Percentiles rank a stretch among this genome's conserved stretches.
Evolutionary conservation across 2,329 filamentous ascomycete genomes (phyloP).

Genomic region (Talaromyces sp.): DNA sequence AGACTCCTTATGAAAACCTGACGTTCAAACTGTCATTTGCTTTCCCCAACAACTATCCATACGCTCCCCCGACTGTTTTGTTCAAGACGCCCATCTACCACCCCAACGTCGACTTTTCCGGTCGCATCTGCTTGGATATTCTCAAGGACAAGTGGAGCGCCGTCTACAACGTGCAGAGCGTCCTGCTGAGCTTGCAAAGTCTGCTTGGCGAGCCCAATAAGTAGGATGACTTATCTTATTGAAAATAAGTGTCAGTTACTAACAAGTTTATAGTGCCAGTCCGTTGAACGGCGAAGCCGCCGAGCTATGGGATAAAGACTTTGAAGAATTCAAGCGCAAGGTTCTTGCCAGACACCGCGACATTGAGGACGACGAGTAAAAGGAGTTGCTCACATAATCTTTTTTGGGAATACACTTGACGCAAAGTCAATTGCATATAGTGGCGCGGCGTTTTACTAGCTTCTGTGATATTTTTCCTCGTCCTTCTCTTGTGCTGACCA

Average conservation of each 20-base stretch:
- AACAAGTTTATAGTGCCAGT: conserved; percentile 59
- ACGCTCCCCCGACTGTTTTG: conserved; percentile 80
- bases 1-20: conserved; percentile 83
- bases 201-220: conserved; percentile 96
- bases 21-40: conserved; percentile 87
- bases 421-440: not conserved
- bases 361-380: conserved; percentile 42
- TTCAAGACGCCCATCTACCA: conserved; percentile 99
- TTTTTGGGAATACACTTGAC: not conserved
- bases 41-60: conserved; percentile 91
- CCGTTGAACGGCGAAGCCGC: conserved; percentile 95
- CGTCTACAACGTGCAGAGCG: conserved; percentile 91
- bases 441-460: not conserved
- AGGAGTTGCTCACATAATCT: not conserved
- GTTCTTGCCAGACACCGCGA: conserved; percentile 60
- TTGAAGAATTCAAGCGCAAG: conserved; percentile 75
- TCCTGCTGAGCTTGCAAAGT: conserved; percentile 89
- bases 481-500: not conserved
- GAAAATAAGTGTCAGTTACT: not conserved
- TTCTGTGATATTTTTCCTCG: not conserved
- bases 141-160: conserved; percentile 99
- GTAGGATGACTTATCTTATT: conserved; percentile 51
- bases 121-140: conserved; percentile 94
- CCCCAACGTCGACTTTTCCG: conserved; percentile 96
- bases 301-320: conserved; percentile 87